A percentile compares a stretch with the other conserved stretches of the same genome.
These are phyloP conservation scores for Chamaenerion angustifolium DNA, from an alignment of 345 rosid species.

Conservation along the genomic window DNA sequence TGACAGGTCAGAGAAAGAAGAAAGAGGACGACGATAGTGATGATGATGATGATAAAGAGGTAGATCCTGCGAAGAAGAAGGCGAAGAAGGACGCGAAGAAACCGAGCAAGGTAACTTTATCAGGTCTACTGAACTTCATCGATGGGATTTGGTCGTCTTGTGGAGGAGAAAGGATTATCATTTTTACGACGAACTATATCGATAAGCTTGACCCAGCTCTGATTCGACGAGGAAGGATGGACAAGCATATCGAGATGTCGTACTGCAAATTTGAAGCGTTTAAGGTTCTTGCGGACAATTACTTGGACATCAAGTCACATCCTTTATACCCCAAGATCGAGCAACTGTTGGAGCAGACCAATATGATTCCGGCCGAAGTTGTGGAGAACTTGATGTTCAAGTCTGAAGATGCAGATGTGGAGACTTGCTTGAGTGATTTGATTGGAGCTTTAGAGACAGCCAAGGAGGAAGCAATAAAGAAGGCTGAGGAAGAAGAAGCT, in stretches of 20 bases:
- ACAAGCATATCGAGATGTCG: constrained; percentile 15
- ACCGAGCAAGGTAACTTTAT: constrained; percentile 13
- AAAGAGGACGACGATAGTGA: not conserved
- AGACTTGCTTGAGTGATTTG: constrained; percentile 8
- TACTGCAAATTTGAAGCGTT: constrained; percentile 9
- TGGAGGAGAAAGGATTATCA: constrained; percentile 11
- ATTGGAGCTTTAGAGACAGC: constrained; percentile 3
- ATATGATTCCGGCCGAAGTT: constrained; percentile 14
- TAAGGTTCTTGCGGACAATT: constrained; percentile 8
- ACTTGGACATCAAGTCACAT: constrained; percentile 6
- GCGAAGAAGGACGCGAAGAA: too few relatives aligned
- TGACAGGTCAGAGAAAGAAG: constrained; percentile 13
- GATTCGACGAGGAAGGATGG: constrained; percentile 19
- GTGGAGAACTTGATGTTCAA: constrained; percentile 17
- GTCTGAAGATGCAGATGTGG: not conserved
- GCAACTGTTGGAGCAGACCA: constrained; percentile 2
- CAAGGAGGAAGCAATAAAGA: constrained; percentile 5
- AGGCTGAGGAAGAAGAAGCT: constrained; percentile 4
- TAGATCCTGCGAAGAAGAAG: not conserved
- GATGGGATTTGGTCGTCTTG: constrained; percentile 19
- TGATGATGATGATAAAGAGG: not conserved
- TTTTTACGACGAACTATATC: constrained; percentile 15
- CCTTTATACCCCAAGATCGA: not conserved
- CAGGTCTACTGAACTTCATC: constrained; percentile 15
- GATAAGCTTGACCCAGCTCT: constrained; percentile 17